phyloP scores from a whole-genome alignment of 805 yeast genomes.

The Starmerella geochares region DNA sequence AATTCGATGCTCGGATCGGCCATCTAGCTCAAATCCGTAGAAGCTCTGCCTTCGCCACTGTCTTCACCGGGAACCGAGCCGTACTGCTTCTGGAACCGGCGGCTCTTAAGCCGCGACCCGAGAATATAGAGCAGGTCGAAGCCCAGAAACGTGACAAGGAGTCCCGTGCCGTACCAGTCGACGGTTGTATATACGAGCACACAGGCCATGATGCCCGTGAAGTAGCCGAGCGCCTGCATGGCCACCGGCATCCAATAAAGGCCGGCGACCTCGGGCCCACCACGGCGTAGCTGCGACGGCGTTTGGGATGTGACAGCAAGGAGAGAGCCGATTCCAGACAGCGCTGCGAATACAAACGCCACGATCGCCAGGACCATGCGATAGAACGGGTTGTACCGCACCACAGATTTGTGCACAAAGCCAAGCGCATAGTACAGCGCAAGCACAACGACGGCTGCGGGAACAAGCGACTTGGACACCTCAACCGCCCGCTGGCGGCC shows the following conservation, averaged over 20 bases:
- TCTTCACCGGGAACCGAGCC: conserved; percentile 10
- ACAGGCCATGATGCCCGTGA: conserved; percentile 15
- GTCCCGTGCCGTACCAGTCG: conserved; percentile 21
- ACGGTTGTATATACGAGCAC: conserved; percentile 17
- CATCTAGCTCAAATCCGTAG: not conserved
- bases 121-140: conserved; percentile 4
- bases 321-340: not conserved
- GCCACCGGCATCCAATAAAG: conserved; percentile 21
- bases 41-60: not conserved
- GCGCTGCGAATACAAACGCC: not conserved
- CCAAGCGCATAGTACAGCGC: not conserved
- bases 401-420: not conserved
- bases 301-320: conserved; percentile 1
- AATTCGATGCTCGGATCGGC: too few species aligned
- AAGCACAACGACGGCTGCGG: not conserved
- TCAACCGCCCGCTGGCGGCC: not conserved
- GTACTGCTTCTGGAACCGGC: conserved; percentile 5
- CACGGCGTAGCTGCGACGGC: conserved; percentile 5
- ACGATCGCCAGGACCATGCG: conserved; percentile 6
- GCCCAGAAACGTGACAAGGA: conserved; percentile 6
- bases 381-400: conserved; percentile 6
- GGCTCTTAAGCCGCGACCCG: not conserved
- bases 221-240: conserved; percentile 24
- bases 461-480: not conserved
- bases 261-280: conserved; percentile 15